Percentiles rank a stretch among this genome's conserved stretches.
Evolutionary conservation across 148 eudicot genomes (phyloP).

Genomic region (Chenopodium berlandieri): DNA sequence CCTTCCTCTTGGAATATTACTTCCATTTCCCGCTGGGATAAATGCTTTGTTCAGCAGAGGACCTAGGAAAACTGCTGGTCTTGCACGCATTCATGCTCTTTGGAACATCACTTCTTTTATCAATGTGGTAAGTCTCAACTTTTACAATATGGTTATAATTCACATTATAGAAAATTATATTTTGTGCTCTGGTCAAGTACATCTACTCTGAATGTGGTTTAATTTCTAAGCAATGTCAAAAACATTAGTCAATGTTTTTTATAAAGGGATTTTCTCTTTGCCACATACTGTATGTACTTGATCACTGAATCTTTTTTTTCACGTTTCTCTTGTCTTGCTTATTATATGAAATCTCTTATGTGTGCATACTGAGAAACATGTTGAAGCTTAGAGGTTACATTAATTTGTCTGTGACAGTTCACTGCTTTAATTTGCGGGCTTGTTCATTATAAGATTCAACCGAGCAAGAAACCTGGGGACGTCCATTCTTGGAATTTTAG

Average conservation of each 20-base stretch:
- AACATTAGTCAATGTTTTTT: neutral
- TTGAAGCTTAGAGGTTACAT: neutral
- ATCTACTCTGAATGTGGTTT: neutral
- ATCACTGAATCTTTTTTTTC: neutral
- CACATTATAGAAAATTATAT: neutral
- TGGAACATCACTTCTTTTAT: conserved; percentile 86
- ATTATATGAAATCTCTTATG: neutral
- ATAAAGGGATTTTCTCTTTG: neutral
- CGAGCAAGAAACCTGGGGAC: conserved; percentile 39
- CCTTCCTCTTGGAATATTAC: conserved; percentile 84
- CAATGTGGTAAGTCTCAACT: conserved; percentile 66
- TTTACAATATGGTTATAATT: neutral
- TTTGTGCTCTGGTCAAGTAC: neutral
- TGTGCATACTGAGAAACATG: neutral
- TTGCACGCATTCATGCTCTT: conserved; percentile 85
- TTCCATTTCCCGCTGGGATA: conserved; percentile 93
- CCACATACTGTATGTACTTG: neutral
- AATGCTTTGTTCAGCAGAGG: conserved; percentile 90
- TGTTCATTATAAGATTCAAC: conserved; percentile 55
- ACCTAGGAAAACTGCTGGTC: conserved; percentile 74
- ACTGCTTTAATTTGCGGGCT: conserved; percentile 76
- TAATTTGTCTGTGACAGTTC: conserved; percentile 41
- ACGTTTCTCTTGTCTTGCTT: neutral
- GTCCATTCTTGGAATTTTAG: conserved; percentile 59
- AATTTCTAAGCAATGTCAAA: neutral